Conservation (phyloP, 805 yeast species). For the Debaryomyces hansenii region DNA sequence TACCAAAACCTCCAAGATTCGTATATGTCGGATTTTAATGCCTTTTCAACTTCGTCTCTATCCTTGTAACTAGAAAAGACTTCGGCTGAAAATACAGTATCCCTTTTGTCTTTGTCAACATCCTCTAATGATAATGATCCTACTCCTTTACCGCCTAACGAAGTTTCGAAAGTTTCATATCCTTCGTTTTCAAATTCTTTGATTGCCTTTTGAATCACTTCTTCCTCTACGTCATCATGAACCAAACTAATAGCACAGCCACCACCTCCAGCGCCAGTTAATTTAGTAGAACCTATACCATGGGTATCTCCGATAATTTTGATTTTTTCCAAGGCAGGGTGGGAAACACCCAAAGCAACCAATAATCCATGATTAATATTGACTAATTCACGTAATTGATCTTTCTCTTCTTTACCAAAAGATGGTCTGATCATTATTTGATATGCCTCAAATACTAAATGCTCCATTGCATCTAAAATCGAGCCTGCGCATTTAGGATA, state of each 20-base stretch:
- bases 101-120: constrained; percentile 9
- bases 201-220: constrained; percentile 35
- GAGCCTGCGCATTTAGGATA: constrained; percentile 57
- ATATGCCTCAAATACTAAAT: constrained; percentile 71
- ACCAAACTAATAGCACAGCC: constrained; percentile 94
- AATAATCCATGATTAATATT: constrained; percentile 85
- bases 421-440: constrained; percentile 56
- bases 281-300: constrained; percentile 79
- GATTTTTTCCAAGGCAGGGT: constrained; percentile 82
- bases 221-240: constrained; percentile 41
- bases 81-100: constrained; percentile 25
- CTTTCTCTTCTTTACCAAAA: constrained; percentile 40
- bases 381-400: constrained; percentile 57
- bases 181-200: constrained; percentile 44
- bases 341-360: constrained; percentile 86
- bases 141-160: constrained; percentile 88
- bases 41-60: constrained; percentile 49
- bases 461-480: constrained; percentile 75
- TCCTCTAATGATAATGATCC: constrained; percentile 43
- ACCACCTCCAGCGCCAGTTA: constrained; percentile 99
- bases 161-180: constrained; percentile 74
- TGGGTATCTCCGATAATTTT: constrained; percentile 63
- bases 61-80: constrained; percentile 36
- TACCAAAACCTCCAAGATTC: constrained; percentile 66
- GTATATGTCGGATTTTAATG: constrained; percentile 43